These are phyloP conservation scores for Ceratocystis destructans DNA, from an alignment of 2,329 filamentous ascomycete genomes.

Conservation along the genomic window DNA sequence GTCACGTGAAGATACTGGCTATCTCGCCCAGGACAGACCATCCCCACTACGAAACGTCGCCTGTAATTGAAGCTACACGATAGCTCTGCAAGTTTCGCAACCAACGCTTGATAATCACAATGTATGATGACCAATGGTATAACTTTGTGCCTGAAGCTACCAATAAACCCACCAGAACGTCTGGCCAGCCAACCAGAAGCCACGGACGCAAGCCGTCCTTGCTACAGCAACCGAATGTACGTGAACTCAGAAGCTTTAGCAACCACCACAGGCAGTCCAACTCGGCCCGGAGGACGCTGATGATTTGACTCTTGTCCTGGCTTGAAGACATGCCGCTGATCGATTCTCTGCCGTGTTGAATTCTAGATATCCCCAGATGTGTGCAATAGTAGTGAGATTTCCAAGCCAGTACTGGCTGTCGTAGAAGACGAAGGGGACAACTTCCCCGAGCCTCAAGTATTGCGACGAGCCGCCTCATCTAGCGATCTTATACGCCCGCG, in stretches of 20 bases:
- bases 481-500: constrained; percentile 2
- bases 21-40: neutral
- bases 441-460: constrained; percentile 52
- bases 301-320: neutral
- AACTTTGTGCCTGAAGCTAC: constrained; percentile 54
- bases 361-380: constrained; percentile 5
- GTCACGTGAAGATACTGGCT: constrained; percentile 13
- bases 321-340: neutral
- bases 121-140: constrained; percentile 81
- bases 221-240: constrained; percentile 51
- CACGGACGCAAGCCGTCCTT: constrained; percentile 58
- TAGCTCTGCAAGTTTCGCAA: constrained; percentile 6
- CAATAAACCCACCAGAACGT: constrained; percentile 29
- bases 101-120: constrained; percentile 25
- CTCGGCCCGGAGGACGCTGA: neutral
- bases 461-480: constrained; percentile 53
- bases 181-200: constrained; percentile 21
- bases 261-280: neutral
- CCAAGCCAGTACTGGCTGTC: constrained; percentile 10
- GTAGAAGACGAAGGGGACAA: constrained; percentile 36
- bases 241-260: constrained; percentile 23
- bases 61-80: constrained; percentile 12
- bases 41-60: constrained; percentile 17
- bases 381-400: constrained; percentile 11
- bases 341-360: neutral